Base-by-base conservation (phyloP, 495 filamentous ascomycete species). In the Aspergillus cavernicola region DNA sequence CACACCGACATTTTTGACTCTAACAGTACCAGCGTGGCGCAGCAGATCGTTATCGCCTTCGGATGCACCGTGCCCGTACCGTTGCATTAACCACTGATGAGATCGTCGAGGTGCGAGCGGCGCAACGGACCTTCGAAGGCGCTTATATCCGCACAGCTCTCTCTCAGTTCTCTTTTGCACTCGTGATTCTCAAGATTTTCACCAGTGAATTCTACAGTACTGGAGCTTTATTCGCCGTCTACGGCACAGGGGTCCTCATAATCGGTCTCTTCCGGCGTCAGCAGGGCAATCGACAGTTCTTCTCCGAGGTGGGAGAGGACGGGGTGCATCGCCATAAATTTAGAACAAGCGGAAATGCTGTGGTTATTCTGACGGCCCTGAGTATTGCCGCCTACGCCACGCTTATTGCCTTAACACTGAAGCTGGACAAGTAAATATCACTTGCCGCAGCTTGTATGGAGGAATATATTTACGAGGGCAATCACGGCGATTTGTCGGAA, bases 141-240 rank as follows among this genome's bases (percentile, higher is more conserved):
- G 95, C 93, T 28, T 98, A 98, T 71, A 83, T 96, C 55, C 90
- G 93, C 45, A 98, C 93, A 0, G 89, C 92, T 0, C 84, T 97
- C 28, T 86, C 85, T 3, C 92, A 97, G 67, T 97, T 97, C 79
- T 89, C 85, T 44, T 97, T 98, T 64, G 84, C 92, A 37, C 84
- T 98, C 15, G 84, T 98, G 53, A 87, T 98, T 8, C 82, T 98
- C 44, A 95, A 92, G 72, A 95, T 98, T 68, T 97, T 97, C 75
- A 97, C 90, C 19, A 78, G 82, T 37, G 90, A 96, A 62, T 96
- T 97, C 79, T 97, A 96, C 71, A 80, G 84, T 57, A 92, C 96
- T 57, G 92, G 91, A 15, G 92, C 92, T 2, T 77, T 97, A 16
- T 96, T 96, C 63, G 91, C 92, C 6, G 84, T 89, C 29, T 97